phyloP scores from a whole-genome alignment of 306 rosid genomes.

The Cotoneaster glaucophyllus region DNA sequence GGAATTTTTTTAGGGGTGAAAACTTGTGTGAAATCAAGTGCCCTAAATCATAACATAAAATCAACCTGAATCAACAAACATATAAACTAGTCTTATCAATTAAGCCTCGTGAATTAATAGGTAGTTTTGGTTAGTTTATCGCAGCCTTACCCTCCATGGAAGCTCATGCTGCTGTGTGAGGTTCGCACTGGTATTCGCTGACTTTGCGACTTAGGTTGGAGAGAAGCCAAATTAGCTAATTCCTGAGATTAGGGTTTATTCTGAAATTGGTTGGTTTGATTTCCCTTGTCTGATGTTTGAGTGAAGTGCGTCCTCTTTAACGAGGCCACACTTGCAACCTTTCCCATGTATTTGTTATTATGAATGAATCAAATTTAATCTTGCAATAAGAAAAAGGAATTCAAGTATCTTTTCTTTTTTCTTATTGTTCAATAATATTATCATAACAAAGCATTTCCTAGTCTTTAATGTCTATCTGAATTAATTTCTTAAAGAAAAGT shows the following conservation, averaged over 20 bases:
- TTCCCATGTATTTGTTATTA: background rate
- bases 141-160: background rate
- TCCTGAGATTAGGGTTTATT: background rate
- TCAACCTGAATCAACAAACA: background rate
- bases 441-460: background rate
- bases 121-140: background rate
- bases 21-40: background rate
- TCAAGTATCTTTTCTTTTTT: background rate
- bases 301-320: background rate
- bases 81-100: background rate
- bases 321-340: background rate
- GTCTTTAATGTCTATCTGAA: background rate
- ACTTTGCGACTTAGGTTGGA: background rate
- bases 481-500: background rate
- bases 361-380: background rate
- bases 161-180: background rate
- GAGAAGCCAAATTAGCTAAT: background rate
- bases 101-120: background rate
- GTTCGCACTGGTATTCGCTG: background rate
- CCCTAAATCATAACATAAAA: background rate
- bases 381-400: background rate
- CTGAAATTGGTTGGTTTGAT: background rate
- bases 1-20: background rate
- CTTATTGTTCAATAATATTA: background rate
- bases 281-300: background rate